Base-by-base conservation (phyloP, 352 stramenopile species). In the Phytopythium boreale region DNA sequence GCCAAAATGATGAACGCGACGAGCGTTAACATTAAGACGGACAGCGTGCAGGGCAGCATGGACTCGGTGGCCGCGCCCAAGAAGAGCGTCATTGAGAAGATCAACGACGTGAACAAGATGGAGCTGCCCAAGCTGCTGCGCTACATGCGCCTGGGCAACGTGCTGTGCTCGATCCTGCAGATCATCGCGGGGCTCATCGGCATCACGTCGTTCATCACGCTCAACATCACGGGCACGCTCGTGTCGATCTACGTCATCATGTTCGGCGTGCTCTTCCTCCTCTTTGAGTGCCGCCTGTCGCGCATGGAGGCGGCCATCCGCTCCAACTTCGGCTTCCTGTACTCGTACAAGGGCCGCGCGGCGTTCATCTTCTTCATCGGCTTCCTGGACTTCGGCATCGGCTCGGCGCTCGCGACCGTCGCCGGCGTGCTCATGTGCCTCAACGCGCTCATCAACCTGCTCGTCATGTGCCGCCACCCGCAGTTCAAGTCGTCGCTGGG, bases 201-300 rank as follows among this genome's bases (percentile, higher is more conserved):
- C 61, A 84, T 95, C 72, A 92, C 81, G 50, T 90, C 77, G 56
- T 93, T 95, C 71, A 92, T 95, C 68, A 95, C 87, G 71, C 83
- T 95, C 68, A 95, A 95, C 80, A 88, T 95, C 72, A 95, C 87
- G 63, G 87, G 87, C 72, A 90, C 82, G 37, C 75, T 95, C 59
- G 84, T 95, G 71, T 92, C 84, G 55, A 89, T 95, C 68, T 95
- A 95, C 75, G 87, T 95, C 55, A 93, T 95, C 71, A 92, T 93
- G 79, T 95, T 95, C 66, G 87, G 84, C 72, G 70, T 93, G 15
- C 66, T 95, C 14, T 93, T 95, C 59, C 57, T 95, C 68, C 82
- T 95, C 39, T 95, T 95, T 61, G 87, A 95, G 73, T 95, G 87
- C 70, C 87, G 87, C 49, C 73, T 95, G n/a, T 90, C 79, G 60